Conservation (phyloP, 805 yeast species). For the Pichia gijzeniarum region DNA sequence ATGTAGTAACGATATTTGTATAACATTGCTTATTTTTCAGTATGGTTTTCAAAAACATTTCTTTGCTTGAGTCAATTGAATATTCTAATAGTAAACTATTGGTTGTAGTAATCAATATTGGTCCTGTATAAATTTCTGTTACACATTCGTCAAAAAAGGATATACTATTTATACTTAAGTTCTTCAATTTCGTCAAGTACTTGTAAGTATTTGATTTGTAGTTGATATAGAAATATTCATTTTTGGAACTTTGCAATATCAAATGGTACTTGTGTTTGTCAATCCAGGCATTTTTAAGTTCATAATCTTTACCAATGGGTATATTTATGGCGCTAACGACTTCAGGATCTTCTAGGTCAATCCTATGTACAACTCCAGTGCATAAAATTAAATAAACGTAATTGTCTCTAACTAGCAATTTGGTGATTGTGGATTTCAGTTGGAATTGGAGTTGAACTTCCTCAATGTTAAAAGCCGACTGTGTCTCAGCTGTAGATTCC, state of each 20-base stretch:
- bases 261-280: slow-evolving; percentile 50
- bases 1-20: neutral
- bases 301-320: slow-evolving; percentile 18
- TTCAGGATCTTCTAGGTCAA: slow-evolving; percentile 61
- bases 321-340: slow-evolving; percentile 40
- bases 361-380: slow-evolving; percentile 51
- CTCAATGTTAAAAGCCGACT: slow-evolving; percentile 22
- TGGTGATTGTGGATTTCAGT: slow-evolving; percentile 32
- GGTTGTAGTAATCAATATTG: slow-evolving; percentile 42
- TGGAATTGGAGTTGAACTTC: slow-evolving; percentile 32
- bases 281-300: slow-evolving; percentile 34
- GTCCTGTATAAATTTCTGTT: slow-evolving; percentile 33
- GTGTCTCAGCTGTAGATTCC: slow-evolving; percentile 9
- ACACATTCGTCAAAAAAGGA: slow-evolving; percentile 30
- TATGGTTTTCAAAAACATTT: slow-evolving; percentile 34
- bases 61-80: slow-evolving; percentile 38
- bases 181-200: slow-evolving; percentile 41
- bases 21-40: slow-evolving; percentile 30
- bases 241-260: slow-evolving; percentile 39
- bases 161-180: slow-evolving; percentile 38
- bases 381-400: slow-evolving; percentile 48
- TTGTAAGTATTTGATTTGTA: slow-evolving; percentile 35
- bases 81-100: slow-evolving; percentile 45
- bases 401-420: slow-evolving; percentile 51
- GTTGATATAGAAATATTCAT: slow-evolving; percentile 45